These are phyloP conservation scores for Curvularia eragrostidis DNA, from an alignment of 2,329 filamentous ascomycete species.

Conservation along the genomic window DNA sequence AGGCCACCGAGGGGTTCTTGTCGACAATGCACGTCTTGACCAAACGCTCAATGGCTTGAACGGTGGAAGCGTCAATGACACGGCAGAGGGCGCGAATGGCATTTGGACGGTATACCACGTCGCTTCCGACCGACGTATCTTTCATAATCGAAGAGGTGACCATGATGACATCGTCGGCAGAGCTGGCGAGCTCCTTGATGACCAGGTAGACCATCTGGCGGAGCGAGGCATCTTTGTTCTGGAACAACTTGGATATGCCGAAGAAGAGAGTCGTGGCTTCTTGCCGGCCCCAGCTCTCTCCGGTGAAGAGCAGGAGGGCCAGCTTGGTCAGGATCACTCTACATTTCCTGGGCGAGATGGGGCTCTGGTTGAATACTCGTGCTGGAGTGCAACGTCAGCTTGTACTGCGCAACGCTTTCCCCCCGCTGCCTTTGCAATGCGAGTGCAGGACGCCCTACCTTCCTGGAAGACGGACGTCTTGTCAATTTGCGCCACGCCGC, in stretches of 20 bases:
- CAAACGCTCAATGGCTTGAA: conserved; percentile 95
- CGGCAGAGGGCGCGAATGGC: conserved; percentile 94
- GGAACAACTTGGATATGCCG: conserved; percentile 96
- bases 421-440: conserved; percentile 7
- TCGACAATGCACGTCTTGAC: conserved; percentile 99
- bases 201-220: conserved; percentile 99
- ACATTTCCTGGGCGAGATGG: conserved; percentile 96
- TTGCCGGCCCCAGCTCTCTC: conserved; percentile 94
- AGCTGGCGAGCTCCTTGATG: conserved; percentile 95
- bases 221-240: conserved; percentile 97
- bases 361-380: conserved; percentile 96
- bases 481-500: conserved; percentile 95
- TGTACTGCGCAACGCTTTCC: conserved; percentile 1
- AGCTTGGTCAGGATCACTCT: conserved; percentile 94
- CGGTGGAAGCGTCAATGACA: conserved; percentile 93
- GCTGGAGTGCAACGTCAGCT: conserved; percentile 62
- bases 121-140: conserved; percentile 93
- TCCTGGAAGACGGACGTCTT: conserved; percentile 98
- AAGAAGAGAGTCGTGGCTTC: conserved; percentile 99
- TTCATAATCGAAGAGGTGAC: conserved; percentile 99
- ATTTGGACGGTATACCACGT: conserved; percentile 83
- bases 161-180: conserved; percentile 99
- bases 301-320: conserved; percentile 92
- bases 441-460: conserved; percentile 64
- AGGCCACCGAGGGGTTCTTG: conserved; percentile 97